A percentile compares a stretch with the other conserved stretches of the same genome.
Conservation (phyloP, 768 basidiomycete species). For the Hebeloma cylindrosporum region DNA sequence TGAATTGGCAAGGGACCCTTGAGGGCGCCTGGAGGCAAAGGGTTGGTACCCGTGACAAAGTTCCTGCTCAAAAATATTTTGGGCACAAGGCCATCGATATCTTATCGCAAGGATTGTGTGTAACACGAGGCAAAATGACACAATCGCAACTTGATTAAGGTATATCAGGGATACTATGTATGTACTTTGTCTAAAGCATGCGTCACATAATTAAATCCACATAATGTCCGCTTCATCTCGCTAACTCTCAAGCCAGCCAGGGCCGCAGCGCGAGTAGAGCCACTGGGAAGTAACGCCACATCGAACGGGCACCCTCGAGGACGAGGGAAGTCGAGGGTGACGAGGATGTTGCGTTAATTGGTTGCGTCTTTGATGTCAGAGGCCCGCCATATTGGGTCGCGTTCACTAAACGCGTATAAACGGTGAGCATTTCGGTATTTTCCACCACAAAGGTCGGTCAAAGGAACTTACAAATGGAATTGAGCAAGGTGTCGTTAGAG, state of each 20-base stretch:
- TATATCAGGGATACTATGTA: slow-evolving; percentile 5
- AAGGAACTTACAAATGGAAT: slow-evolving; percentile 49
- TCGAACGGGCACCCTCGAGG: slow-evolving; percentile 8
- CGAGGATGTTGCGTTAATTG: slow-evolving; percentile 4
- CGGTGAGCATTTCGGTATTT: not conserved
- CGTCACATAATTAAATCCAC: slow-evolving; percentile 11
- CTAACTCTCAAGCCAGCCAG: slow-evolving; percentile 7
- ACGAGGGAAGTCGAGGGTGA: slow-evolving; percentile 4
- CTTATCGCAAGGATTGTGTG: slow-evolving; percentile 5
- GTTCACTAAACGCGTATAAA: slow-evolving; percentile 18
- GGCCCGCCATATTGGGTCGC: slow-evolving; percentile 23
- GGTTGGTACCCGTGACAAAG: slow-evolving; percentile 7
- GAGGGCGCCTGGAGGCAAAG: not conserved
- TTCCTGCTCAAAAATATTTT: slow-evolving; percentile 7
- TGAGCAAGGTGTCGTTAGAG: slow-evolving; percentile 55
- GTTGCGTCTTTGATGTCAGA: slow-evolving; percentile 5
- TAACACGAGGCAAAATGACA: slow-evolving; percentile 12
- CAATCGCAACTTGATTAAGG: slow-evolving; percentile 6
- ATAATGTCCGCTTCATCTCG: slow-evolving; percentile 13
- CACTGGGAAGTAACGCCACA: slow-evolving; percentile 6
- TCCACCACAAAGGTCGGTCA: slow-evolving; percentile 3
- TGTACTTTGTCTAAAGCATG: not conserved
- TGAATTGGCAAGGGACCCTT: slow-evolving; percentile 4
- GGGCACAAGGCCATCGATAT: slow-evolving; percentile 8
- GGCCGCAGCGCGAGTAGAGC: slow-evolving; percentile 6